Evolutionary conservation across 331 rosid species (phyloP).

Genomic region (Malus hybrid): DNA sequence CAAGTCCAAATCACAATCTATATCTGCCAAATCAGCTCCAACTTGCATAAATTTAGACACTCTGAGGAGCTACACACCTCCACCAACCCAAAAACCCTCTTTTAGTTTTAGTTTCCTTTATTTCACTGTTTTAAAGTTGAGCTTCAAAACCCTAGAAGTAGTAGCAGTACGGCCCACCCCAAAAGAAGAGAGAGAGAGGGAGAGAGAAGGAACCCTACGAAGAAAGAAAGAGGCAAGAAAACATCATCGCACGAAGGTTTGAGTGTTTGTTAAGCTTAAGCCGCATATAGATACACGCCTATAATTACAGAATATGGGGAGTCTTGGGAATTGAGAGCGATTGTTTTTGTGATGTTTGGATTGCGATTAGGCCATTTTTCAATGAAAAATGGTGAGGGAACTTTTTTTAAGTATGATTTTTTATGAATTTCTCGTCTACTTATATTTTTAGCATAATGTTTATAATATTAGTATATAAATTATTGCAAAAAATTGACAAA

Average conservation of each 20-base stretch:
- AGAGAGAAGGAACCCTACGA: slow-evolving; percentile 31
- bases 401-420: no score
- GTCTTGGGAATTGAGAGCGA: slow-evolving; percentile 32
- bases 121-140: background rate
- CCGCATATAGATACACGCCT: background rate
- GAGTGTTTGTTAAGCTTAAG: background rate
- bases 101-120: background rate
- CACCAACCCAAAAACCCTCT: background rate
- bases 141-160: slow-evolving; percentile 30
- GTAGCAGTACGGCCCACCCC: background rate
- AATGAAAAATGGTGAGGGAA: background rate
- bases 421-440: accelerated
- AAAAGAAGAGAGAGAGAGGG: background rate
- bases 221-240: slow-evolving; percentile 4
- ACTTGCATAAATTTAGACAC: slow-evolving; percentile 1
- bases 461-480: no score
- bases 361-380: slow-evolving; percentile 4
- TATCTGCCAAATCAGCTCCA: background rate
- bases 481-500: no score
- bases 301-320: background rate
- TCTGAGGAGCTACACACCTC: background rate
- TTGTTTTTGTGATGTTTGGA: background rate
- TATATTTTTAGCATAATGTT: no score
- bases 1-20: background rate
- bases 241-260: background rate